Evolutionary conservation across 768 basidiomycete species (phyloP), one percentile per base, ranked within the genome.

Genomic region (Mycena crocata): DNA sequence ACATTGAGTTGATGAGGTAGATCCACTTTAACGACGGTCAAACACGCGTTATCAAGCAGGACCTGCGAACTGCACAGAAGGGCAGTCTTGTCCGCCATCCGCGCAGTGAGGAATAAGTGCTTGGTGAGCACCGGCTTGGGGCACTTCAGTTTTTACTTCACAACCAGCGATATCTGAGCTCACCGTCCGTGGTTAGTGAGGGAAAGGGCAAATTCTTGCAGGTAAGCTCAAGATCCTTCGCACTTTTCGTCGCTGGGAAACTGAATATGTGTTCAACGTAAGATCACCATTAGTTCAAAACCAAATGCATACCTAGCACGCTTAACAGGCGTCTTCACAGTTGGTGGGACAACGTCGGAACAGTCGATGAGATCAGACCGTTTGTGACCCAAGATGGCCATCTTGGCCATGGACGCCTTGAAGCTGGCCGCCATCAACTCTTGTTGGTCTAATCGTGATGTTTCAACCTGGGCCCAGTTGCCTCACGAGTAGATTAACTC

Each of bases 211-310:
- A 19, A 37, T 5, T 28, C 3, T 26, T 24, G 28, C 59, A 50
- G n/a, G 49, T 60, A n/a, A 60, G 49, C 49, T 60, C 49, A 28
- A 60, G 39, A 19, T 60, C 59, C 28, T 32, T 30, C 14, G 24
- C 49, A n/a, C 37, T 50, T 39, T 60, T 60, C 10, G 59, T 60
- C 4, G 59, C 59, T 5, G 59, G 59, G 39, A 60, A 60, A 28
- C 59, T 60, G 8, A 8, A 28, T 37, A 6, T 12, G 17, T 30
- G 31, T 23, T 15, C 21, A 9, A 17, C 30, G 2, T 40, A 49
- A 2, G 23, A 30, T 12, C 21, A 28, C 13, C 17, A 14, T 24
- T 12, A 19, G 14, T 2, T 15, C 19, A 13, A 9, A 4, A 28
- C n/a, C 19, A 35, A 1, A 3, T 2, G 6, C 2, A 49, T 10